Conservation (phyloP, 768 basidiomycete species). For the Suillus discolor region DNA sequence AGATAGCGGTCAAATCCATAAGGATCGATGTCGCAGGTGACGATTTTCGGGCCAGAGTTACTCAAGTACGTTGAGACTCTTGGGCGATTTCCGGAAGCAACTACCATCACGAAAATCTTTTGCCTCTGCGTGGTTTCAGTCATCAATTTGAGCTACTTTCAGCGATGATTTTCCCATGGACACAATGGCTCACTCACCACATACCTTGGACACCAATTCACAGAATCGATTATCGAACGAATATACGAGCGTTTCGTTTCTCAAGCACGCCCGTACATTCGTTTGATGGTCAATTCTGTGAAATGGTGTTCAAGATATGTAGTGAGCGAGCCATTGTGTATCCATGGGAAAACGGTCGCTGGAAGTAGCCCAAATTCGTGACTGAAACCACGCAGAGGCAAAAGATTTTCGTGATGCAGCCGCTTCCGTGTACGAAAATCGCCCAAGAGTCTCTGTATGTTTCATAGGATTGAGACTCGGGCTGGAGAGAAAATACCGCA, state of each 20-base stretch:
- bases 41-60: neutral
- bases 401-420: conserved; percentile 29
- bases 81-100: conserved; percentile 24
- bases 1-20: conserved; percentile 13
- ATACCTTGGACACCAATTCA: conserved; percentile 21
- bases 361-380: conserved; percentile 32
- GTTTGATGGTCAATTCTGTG: conserved; percentile 9
- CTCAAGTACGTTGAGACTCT: conserved; percentile 15
- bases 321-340: conserved; percentile 31
- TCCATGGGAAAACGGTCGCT: conserved; percentile 38
- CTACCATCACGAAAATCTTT: conserved; percentile 28
- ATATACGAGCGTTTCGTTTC: conserved; percentile 3
- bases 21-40: conserved; percentile 6
- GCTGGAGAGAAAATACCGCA: too few species aligned
- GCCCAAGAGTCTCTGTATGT: neutral
- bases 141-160: conserved; percentile 31
- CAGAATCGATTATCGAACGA: conserved; percentile 3
- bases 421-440: conserved; percentile 22
- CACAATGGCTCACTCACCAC: conserved; percentile 29
- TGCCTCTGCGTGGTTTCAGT: conserved; percentile 30
- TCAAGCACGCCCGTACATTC: neutral
- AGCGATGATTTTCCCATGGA: conserved; percentile 37
- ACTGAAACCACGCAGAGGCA: conserved; percentile 31
- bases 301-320: conserved; percentile 22
- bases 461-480: neutral